Conservation (phyloP, 1,284 basidiomycete genomes). For the Bondarzewia mesenterica region DNA sequence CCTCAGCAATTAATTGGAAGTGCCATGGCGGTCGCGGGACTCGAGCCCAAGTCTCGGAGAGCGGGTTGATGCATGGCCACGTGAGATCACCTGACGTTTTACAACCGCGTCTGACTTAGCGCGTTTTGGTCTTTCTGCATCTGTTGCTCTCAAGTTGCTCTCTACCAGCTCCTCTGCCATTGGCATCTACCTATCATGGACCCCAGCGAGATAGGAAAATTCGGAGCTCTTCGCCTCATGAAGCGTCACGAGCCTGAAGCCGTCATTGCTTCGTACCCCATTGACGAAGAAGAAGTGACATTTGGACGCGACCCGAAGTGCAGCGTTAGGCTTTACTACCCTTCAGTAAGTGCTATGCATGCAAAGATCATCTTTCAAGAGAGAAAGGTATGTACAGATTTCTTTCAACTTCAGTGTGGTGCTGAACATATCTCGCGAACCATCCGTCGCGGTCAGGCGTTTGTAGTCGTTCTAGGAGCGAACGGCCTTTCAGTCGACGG, state of each 20-base stretch:
- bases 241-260: constrained; percentile 37
- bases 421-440: background rate
- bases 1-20: no score
- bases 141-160: background rate
- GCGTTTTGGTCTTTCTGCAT: background rate
- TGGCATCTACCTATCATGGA: constrained; percentile 10
- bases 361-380: constrained; percentile 62
- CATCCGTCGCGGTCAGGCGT: constrained; percentile 37
- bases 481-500: constrained; percentile 54
- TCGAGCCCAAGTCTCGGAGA: no score
- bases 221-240: constrained; percentile 53
- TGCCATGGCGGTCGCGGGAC: no score
- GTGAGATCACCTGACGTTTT: background rate
- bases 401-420: background rate
- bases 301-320: constrained; percentile 58
- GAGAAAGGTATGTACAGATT: constrained; percentile 36
- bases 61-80: background rate
- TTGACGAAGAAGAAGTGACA: constrained; percentile 58
- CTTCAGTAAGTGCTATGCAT: constrained; percentile 50
- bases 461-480: constrained; percentile 50
- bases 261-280: constrained; percentile 56
- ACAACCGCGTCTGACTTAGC: constrained; percentile 1
- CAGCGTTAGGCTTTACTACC: constrained; percentile 61
- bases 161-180: background rate
- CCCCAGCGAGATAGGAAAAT: constrained; percentile 41